phyloP scores from a whole-genome alignment of 495 filamentous ascomycete species.

The Parachaetomium inaequale region DNA sequence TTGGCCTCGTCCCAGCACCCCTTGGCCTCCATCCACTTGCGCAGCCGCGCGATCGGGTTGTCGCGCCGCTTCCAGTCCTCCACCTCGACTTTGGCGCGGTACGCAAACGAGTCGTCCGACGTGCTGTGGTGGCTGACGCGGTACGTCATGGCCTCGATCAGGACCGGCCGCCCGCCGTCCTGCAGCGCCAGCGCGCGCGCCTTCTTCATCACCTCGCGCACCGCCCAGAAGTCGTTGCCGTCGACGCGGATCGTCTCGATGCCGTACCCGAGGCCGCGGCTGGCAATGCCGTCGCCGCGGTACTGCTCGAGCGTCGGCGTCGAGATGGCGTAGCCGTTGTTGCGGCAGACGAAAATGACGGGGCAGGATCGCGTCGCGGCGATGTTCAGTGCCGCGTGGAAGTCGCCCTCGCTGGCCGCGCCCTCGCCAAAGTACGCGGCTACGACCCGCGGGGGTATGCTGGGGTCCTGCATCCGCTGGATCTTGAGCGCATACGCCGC shows the following conservation, averaged over 20 bases:
- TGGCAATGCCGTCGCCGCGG: conserved; percentile 93
- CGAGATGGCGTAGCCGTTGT: conserved; percentile 95
- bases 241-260: conserved; percentile 97
- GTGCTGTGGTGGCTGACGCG: conserved; percentile 97
- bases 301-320: conserved; percentile 96
- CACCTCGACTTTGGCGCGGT: conserved; percentile 88
- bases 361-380: conserved; percentile 91
- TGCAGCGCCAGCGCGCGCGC: conserved; percentile 74
- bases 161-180: conserved; percentile 72
- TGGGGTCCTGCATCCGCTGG: conserved; percentile 69
- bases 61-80: conserved; percentile 97
- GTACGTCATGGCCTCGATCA: conserved; percentile 97
- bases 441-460: conserved; percentile 61
- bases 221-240: conserved; percentile 95
- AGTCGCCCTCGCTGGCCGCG: conserved; percentile 96
- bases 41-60: conserved; percentile 85
- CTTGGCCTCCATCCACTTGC: conserved; percentile 86
- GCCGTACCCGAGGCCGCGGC: conserved; percentile 90
- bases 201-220: conserved; percentile 75
- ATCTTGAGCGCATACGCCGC: conserved; percentile 94
- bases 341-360: conserved; percentile 91
- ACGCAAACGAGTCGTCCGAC: conserved; percentile 95
- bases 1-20: conserved; percentile 79
- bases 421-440: conserved; percentile 96
- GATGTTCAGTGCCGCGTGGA: conserved; percentile 95